Evolutionary conservation across 2,329 filamentous ascomycete species (phyloP).

Genomic region (Incumbomyces lentus): DNA sequence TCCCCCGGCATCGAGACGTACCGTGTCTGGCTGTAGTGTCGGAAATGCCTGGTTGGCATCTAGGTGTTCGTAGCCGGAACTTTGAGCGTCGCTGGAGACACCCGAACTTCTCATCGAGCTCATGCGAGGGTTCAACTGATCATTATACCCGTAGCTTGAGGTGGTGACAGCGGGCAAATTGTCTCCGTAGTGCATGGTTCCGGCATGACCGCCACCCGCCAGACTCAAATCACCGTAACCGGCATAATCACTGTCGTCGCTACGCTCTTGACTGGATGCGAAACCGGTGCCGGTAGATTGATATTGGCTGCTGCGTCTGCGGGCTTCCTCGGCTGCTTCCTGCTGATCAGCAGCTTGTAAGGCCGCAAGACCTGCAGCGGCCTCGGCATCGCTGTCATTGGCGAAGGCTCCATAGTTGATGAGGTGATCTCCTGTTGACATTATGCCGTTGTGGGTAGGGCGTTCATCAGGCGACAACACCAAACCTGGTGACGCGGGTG

Average conservation of each 20-base stretch:
- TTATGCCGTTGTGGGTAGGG: constrained; percentile 42
- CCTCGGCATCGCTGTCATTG: constrained; percentile 82
- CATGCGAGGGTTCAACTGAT: constrained; percentile 17
- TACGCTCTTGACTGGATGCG: constrained; percentile 25
- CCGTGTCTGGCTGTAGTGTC: constrained; percentile 42
- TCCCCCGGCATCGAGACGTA: constrained; percentile 73
- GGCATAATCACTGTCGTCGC: constrained; percentile 63
- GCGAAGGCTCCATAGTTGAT: constrained; percentile 41
- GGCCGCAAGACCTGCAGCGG: constrained; percentile 69
- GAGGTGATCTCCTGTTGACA: constrained; percentile 36
- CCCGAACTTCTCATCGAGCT: constrained; percentile 21
- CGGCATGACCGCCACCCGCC: constrained; percentile 62
- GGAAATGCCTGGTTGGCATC: constrained; percentile 49
- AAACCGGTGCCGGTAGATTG: constrained; percentile 24
- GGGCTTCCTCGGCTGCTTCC: constrained; percentile 49
- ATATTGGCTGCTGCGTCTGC: constrained; percentile 44
- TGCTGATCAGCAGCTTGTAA: constrained; percentile 74
- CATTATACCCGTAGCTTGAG: constrained; percentile 14
- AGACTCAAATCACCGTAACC: constrained; percentile 58
- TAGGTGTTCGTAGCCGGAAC: constrained; percentile 25
- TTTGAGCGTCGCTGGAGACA: constrained; percentile 20
- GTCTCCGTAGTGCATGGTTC: constrained; percentile 50
- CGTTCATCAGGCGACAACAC: constrained; percentile 32
- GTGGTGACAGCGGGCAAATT: constrained; percentile 26
- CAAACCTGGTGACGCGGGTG: constrained; percentile 9